These are phyloP conservation scores for Carnegiea gigantea DNA, from an alignment of 179 eudicot species.

Conservation along the genomic window DNA sequence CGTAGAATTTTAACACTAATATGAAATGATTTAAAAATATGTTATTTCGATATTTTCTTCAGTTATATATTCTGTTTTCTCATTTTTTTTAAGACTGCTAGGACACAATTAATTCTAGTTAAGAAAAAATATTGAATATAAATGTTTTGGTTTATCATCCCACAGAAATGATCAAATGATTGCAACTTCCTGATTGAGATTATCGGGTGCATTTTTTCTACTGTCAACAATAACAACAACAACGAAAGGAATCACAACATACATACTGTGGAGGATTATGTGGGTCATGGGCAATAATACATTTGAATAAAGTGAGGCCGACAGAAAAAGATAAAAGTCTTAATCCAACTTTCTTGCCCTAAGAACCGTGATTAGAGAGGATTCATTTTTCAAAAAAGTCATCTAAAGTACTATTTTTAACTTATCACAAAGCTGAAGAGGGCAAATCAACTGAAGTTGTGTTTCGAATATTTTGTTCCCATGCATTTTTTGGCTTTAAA, in stretches of 20 bases:
- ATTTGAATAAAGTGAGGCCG: conserved; percentile 19
- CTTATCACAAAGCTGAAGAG: neutral
- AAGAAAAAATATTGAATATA: neutral
- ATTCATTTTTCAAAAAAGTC: conserved; percentile 18
- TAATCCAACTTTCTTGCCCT: conserved; percentile 22
- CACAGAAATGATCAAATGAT: neutral
- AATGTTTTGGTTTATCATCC: neutral
- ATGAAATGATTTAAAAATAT: too few relatives aligned
- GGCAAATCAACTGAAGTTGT: neutral
- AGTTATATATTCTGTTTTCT: too few relatives aligned
- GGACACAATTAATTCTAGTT: too few relatives aligned
- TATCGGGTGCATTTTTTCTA: neutral
- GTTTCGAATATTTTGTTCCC: too few relatives aligned
- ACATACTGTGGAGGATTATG: conserved; percentile 12
- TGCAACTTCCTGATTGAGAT: neutral
- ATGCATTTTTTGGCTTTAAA: too few relatives aligned
- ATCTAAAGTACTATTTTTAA: neutral
- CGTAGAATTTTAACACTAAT: too few relatives aligned
- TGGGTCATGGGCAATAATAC: conserved; percentile 29
- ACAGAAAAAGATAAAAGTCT: conserved; percentile 2
- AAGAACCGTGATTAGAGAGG: conserved; percentile 25
- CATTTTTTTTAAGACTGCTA: too few relatives aligned
- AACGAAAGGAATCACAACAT: neutral
- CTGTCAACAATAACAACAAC: neutral
- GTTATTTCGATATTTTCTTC: too few relatives aligned